phyloP scores from a whole-genome alignment of 257 asterid species.

The Primulina tabacum region DNA sequence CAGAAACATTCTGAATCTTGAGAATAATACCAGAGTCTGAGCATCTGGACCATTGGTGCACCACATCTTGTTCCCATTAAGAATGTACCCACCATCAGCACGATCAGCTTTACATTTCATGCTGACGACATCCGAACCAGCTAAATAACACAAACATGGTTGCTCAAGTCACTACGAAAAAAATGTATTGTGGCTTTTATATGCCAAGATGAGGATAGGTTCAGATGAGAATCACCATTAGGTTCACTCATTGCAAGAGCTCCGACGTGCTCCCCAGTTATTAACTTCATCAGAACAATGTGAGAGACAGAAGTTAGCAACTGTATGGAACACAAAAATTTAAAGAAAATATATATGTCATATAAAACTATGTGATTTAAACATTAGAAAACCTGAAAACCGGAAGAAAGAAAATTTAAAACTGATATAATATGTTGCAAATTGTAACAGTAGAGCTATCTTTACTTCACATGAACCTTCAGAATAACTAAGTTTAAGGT shows the following conservation, averaged over 20 bases:
- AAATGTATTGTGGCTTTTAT: constrained; percentile 6
- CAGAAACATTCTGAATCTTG: constrained; percentile 12
- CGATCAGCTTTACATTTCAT: constrained; percentile 98
- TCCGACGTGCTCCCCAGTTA: constrained; percentile 94
- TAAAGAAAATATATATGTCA: constrained; percentile 3
- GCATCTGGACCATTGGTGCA: constrained; percentile 98
- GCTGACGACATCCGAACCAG: constrained; percentile 97
- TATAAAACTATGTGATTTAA: not conserved
- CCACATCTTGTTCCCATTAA: constrained; percentile 99
- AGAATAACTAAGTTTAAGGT: not conserved
- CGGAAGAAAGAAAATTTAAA: not conserved
- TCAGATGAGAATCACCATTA: constrained; percentile 53
- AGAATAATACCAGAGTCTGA: constrained; percentile 67
- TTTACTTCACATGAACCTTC: constrained; percentile 5
- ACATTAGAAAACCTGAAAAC: not conserved
- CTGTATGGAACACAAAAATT: not conserved
- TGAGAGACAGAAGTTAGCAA: constrained; percentile 27
- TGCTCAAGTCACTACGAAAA: constrained; percentile 11
- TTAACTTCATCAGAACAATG: constrained; percentile 59
- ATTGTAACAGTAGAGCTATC: not conserved
- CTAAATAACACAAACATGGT: constrained; percentile 40
- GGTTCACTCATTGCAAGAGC: constrained; percentile 99
- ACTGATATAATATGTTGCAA: not conserved
- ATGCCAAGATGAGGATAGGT: constrained; percentile 15
- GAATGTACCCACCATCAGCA: constrained; percentile 79